Evolutionary conservation across 805 yeast species (phyloP).

Genomic region (Pichia deserticola): DNA sequence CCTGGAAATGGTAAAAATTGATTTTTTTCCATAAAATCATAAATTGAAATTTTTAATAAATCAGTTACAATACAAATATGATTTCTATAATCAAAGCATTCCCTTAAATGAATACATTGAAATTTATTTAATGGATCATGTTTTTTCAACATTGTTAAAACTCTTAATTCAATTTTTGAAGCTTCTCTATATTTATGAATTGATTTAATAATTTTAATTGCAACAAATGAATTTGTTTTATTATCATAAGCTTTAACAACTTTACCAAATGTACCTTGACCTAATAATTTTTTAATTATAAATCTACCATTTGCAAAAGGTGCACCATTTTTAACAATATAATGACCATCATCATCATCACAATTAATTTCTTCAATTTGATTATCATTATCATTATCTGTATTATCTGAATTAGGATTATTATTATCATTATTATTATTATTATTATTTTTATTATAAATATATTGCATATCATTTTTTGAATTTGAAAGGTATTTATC

Average conservation of each 20-base stretch:
- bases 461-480: not conserved
- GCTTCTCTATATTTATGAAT: constrained; percentile 95
- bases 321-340: constrained; percentile 51
- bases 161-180: constrained; percentile 83
- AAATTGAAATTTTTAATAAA: constrained; percentile 72
- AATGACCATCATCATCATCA: constrained; percentile 71
- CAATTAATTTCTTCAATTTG: constrained; percentile 31
- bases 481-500: not conserved
- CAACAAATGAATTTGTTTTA: constrained; percentile 54
- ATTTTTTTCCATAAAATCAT: constrained; percentile 83
- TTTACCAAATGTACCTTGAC: constrained; percentile 92
- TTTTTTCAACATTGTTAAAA: constrained; percentile 62
- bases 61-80: constrained; percentile 95
- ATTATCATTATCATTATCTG: not conserved
- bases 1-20: constrained; percentile 89
- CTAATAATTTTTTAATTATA: constrained; percentile 58
- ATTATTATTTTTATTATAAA: not conserved
- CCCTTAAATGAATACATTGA: constrained; percentile 79
- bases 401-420: constrained; percentile 6
- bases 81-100: constrained; percentile 86
- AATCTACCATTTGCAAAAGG: constrained; percentile 67
- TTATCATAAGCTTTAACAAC: constrained; percentile 79
- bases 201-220: constrained; percentile 87
- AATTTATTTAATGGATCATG: constrained; percentile 61
- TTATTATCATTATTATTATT: constrained; percentile 13